phyloP scores from a whole-genome alignment of 805 yeast species.

The Lipomyces yamanashiensis region DNA sequence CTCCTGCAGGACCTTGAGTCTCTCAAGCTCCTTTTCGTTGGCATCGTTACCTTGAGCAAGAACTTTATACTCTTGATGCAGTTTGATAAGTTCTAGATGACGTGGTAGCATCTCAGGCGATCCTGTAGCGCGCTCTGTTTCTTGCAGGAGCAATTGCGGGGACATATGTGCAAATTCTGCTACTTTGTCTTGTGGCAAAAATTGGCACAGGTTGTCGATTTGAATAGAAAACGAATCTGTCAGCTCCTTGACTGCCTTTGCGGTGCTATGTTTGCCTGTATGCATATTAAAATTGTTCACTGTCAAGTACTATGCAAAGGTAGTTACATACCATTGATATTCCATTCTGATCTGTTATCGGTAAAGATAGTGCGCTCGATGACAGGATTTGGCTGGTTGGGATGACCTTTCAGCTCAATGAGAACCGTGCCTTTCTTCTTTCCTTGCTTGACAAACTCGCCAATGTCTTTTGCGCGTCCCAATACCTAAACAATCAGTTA shows the following conservation, averaged over 20 bases:
- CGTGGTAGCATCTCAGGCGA: constrained; percentile 58
- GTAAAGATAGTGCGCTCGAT: constrained; percentile 47
- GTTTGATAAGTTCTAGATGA: constrained; percentile 61
- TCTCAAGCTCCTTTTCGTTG: constrained; percentile 41
- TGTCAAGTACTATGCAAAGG: not conserved
- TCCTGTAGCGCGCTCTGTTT: constrained; percentile 81
- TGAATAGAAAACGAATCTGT: constrained; percentile 70
- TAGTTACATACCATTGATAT: constrained; percentile 41
- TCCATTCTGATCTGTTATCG: constrained; percentile 43
- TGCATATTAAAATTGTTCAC: not conserved
- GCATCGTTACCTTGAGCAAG: constrained; percentile 30
- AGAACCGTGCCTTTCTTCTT: constrained; percentile 53
- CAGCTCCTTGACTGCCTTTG: constrained; percentile 49
- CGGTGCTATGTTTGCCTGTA: constrained; percentile 38
- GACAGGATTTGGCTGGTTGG: constrained; percentile 41
- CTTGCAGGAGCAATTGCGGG: constrained; percentile 72
- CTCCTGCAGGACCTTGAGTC: constrained; percentile 48
- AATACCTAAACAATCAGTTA: constrained; percentile 48
- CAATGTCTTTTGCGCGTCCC: constrained; percentile 66
- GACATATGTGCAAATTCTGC: constrained; percentile 85
- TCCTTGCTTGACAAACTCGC: constrained; percentile 77
- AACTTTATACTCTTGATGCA: constrained; percentile 52
- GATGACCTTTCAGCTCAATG: constrained; percentile 53
- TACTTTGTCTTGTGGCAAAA: constrained; percentile 92
- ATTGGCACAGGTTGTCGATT: constrained; percentile 89